Evolutionary conservation across 2,329 filamentous ascomycete genomes (phyloP).

Genomic region (Blastomyces silverae): DNA sequence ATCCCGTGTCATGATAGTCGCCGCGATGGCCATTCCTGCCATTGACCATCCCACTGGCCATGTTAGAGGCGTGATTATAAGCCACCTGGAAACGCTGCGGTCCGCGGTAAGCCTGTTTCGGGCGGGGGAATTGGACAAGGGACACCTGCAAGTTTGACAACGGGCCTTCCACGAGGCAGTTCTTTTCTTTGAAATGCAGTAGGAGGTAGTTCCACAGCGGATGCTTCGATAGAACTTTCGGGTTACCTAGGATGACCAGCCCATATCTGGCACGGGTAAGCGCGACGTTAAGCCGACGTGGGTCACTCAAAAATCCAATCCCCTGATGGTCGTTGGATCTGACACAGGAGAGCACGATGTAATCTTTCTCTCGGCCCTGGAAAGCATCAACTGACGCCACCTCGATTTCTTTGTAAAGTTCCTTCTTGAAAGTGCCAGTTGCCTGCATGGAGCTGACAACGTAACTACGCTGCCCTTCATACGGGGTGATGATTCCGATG

Average conservation of each 20-base stretch:
- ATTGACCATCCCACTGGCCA: constrained; percentile 49
- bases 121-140: constrained; percentile 86
- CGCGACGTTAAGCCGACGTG: constrained; percentile 92
- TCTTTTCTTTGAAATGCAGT: constrained; percentile 92
- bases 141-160: constrained; percentile 94
- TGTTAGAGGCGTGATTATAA: constrained; percentile 59
- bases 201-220: constrained; percentile 95
- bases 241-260: constrained; percentile 92
- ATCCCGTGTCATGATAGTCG: constrained; percentile 67
- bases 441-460: constrained; percentile 99
- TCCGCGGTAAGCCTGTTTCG: constrained; percentile 83
- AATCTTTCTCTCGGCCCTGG: constrained; percentile 98
- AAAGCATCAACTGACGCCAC: constrained; percentile 98
- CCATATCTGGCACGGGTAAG: constrained; percentile 96
- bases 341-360: constrained; percentile 95
- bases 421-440: constrained; percentile 94
- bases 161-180: constrained; percentile 92
- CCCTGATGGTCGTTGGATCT: constrained; percentile 98
- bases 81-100: constrained; percentile 82
- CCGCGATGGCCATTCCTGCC: constrained; percentile 46
- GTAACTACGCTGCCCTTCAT: constrained; percentile 96
- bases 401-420: constrained; percentile 96
- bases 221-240: constrained; percentile 95
- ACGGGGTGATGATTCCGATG: constrained; percentile 97
- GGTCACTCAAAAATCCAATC: constrained; percentile 97